phyloP scores from a whole-genome alignment of 2,329 filamentous ascomycete species.

The Furcasterigmium furcatum region DNA sequence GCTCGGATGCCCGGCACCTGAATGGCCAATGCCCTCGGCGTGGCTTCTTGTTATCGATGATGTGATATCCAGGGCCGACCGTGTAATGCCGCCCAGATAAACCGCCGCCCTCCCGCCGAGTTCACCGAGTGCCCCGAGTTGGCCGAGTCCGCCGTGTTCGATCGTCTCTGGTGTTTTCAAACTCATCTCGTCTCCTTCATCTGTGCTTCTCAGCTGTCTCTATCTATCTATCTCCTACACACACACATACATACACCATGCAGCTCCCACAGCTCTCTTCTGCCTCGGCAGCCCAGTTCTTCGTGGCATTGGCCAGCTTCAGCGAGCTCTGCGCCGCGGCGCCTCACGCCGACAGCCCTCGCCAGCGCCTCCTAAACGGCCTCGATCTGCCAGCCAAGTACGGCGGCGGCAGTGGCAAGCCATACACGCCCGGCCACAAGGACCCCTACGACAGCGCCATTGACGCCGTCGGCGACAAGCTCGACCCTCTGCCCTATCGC shows the following conservation, averaged over 20 bases:
- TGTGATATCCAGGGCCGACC: too few species aligned
- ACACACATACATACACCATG: conserved; percentile 4
- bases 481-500: conserved; percentile 64
- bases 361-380: conserved; percentile 50
- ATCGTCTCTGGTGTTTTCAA: too few species aligned
- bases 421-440: conserved; percentile 56
- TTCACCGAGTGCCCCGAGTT: too few species aligned
- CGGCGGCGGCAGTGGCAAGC: conserved; percentile 31
- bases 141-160: too few species aligned
- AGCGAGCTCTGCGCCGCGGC: conserved; percentile 8
- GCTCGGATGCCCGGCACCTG: neutral
- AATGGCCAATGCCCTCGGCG: neutral
- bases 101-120: too few species aligned
- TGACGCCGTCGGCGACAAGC: conserved; percentile 54
- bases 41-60: neutral
- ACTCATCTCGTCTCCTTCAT: too few species aligned
- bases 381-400: conserved; percentile 41
- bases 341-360: conserved; percentile 44
- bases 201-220: too few species aligned
- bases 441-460: conserved; percentile 62
- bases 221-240: neutral
- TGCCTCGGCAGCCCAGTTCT: conserved; percentile 7
- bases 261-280: conserved; percentile 8
- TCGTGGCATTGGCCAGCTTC: conserved; percentile 7
- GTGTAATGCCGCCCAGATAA: too few species aligned